phyloP scores from a whole-genome alignment of 257 asterid species.

The Lycium ferocissimum region DNA sequence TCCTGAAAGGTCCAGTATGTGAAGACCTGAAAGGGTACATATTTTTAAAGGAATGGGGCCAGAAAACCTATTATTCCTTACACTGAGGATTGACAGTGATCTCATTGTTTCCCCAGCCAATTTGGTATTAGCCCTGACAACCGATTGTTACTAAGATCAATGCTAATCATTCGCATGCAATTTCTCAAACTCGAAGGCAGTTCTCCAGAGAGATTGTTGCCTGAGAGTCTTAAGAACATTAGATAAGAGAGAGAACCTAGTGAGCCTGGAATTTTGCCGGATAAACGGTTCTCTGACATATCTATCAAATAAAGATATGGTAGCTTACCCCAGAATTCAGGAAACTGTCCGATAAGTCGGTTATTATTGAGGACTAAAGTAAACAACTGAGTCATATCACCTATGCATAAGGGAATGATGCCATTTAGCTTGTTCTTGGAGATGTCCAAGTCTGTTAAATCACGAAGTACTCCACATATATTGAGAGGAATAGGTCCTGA shows the following conservation, averaged over 20 bases:
- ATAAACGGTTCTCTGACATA: slow-evolving; percentile 40
- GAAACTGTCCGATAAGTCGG: slow-evolving; percentile 37
- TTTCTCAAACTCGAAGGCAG: slow-evolving; percentile 42
- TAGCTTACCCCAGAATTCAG: slow-evolving; percentile 34
- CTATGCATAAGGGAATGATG: slow-evolving; percentile 39
- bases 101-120: slow-evolving; percentile 42
- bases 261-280: slow-evolving; percentile 41
- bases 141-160: slow-evolving; percentile 45
- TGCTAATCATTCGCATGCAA: slow-evolving; percentile 34
- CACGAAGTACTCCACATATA: slow-evolving; percentile 36
- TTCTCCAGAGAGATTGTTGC: slow-evolving; percentile 40
- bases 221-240: slow-evolving; percentile 37
- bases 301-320: slow-evolving; percentile 38
- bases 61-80: slow-evolving; percentile 37
- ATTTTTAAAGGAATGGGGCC: slow-evolving; percentile 40
- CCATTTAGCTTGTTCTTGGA: slow-evolving; percentile 38
- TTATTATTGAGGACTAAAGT: slow-evolving; percentile 41
- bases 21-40: slow-evolving; percentile 42
- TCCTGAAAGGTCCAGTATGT: slow-evolving; percentile 41
- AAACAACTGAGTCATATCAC: slow-evolving; percentile 28
- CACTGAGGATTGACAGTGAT: slow-evolving; percentile 39
- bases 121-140: slow-evolving; percentile 42
- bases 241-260: slow-evolving; percentile 34
- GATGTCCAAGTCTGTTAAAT: slow-evolving; percentile 40
- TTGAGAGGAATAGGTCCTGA: slow-evolving; percentile 44